Conservation (phyloP, 1,139 yeast species). For the Suhomyces atakaporum region DNA sequence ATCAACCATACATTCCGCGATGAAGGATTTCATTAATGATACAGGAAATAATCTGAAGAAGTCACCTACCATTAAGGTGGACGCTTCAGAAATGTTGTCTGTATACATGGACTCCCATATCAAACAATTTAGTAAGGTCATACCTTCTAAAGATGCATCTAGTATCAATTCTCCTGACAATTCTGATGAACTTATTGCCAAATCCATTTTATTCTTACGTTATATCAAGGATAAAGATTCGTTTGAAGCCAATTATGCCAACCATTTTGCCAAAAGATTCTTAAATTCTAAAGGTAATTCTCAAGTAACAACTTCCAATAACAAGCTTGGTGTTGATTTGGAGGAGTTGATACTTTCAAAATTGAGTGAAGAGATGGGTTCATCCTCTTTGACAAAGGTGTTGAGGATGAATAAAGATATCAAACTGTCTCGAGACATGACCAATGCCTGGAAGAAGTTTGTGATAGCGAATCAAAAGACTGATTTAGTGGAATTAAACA, state of each 20-base stretch:
- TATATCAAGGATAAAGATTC: slow-evolving; percentile 82
- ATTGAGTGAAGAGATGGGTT: slow-evolving; percentile 77
- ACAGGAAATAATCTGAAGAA: slow-evolving; percentile 12
- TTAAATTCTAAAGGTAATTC: slow-evolving; percentile 49
- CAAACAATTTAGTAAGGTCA: slow-evolving; percentile 55
- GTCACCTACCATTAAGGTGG: slow-evolving; percentile 20
- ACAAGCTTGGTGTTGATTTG: slow-evolving; percentile 51
- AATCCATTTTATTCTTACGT: slow-evolving; percentile 62
- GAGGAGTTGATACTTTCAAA: slow-evolving; percentile 73
- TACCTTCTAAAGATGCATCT: slow-evolving; percentile 18
- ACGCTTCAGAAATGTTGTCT: slow-evolving; percentile 73
- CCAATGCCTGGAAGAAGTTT: slow-evolving; percentile 51
- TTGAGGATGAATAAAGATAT: slow-evolving; percentile 92
- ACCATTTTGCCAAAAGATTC: slow-evolving; percentile 84
- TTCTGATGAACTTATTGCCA: slow-evolving; percentile 55
- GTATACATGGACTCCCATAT: slow-evolving; percentile 72
- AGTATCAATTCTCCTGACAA: slow-evolving; percentile 41
- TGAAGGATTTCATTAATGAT: slow-evolving; percentile 61
- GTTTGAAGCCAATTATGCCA: slow-evolving; percentile 83
- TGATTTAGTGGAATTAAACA: slow-evolving; percentile 36
- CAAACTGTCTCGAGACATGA: slow-evolving; percentile 61
- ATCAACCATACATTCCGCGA: slow-evolving; percentile 60
- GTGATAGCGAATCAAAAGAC: slow-evolving; percentile 22
- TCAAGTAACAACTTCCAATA: slow-evolving; percentile 15
- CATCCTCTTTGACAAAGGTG: slow-evolving; percentile 74